Evolutionary conservation across 2,329 filamentous ascomycete genomes (phyloP), one percentile per base, ranked within the genome.

Genomic region (Berkeleyomyces rouxiae): DNA sequence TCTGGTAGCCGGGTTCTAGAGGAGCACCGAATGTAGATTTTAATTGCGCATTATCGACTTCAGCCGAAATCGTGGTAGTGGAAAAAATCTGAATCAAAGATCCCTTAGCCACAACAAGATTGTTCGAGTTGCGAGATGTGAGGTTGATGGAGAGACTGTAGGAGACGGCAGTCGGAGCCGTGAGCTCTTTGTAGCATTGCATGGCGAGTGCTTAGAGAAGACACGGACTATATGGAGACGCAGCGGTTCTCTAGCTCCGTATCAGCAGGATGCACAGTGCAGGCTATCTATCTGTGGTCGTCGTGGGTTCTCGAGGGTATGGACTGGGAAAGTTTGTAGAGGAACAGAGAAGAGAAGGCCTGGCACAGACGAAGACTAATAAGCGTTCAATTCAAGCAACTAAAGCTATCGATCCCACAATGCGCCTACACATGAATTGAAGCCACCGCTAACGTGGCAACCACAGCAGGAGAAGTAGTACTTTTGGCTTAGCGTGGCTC

Each of bases 101-200:
- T 64, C 90, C 90, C 76, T 91, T 95, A 69, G 90, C 90, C 75
- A 99, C 84, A 68, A 96, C 78, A 67, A 99, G 82, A 72, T 97
- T 96, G 73, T 82, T 86, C 68, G 87, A 83, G 67, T 85, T 80
- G 59, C 88, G 75, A 57, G 87, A 86, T 57, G 86, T 79, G 71
- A 99, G 90, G 43, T 90, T 83, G 47, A 96, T 76, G 65, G 79
- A 82, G 70, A 96, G 76, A 67, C 91, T 89, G 76, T 96, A 87
- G 70, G 90, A 91, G 75, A 97, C 90, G 72, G 91, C 91, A 72
- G 91, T 95, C 62, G 93, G 91, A 77, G 92, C 88, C 73, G 90
- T 85, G 73, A 99, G 80, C 80, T 99, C 93, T 71, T 90, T 91
- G 77, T 97, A 97, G 79, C 90, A 95, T 82, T 97, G 92, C 92